Percentiles rank a stretch among this genome's conserved stretches.
These are phyloP conservation scores for Phytophthora kernoviae DNA, from an alignment of 352 stramenopile genomes.

Conservation along the genomic window DNA sequence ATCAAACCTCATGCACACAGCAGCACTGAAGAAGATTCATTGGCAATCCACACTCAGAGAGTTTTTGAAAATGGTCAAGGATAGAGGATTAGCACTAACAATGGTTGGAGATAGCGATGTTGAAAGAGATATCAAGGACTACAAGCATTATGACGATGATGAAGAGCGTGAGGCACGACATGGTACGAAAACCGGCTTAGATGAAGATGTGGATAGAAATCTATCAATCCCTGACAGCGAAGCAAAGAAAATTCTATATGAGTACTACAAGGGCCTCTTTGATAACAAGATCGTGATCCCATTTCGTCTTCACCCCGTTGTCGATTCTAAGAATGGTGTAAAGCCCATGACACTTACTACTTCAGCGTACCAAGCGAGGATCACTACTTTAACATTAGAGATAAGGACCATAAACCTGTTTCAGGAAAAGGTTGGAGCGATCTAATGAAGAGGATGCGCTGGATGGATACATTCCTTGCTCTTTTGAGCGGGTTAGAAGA, in stretches of 20 bases:
- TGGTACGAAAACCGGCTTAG: too few species aligned
- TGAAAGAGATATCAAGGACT: slow-evolving; percentile 4
- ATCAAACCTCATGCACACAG: too few species aligned
- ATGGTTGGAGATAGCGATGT: neutral
- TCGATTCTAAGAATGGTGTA: neutral
- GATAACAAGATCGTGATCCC: too few species aligned
- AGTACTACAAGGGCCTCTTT: neutral
- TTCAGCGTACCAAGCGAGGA: neutral
- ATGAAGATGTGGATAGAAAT: slow-evolving; percentile 15
- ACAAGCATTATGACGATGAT: slow-evolving; percentile 2
- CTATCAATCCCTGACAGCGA: slow-evolving; percentile 1
- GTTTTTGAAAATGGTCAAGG: too few species aligned
- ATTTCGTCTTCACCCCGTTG: too few species aligned
- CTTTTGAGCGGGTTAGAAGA: slow-evolving; percentile 6
- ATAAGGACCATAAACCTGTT: slow-evolving; percentile 2
- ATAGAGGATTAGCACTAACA: too few species aligned
- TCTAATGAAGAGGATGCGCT: slow-evolving; percentile 11
- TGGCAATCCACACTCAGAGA: too few species aligned
- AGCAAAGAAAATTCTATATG: neutral
- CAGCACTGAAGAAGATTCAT: too few species aligned
- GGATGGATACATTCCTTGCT: slow-evolving; percentile 10
- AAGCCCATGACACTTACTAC: neutral
- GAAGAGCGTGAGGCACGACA: neutral
- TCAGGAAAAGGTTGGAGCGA: too few species aligned
- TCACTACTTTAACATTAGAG: neutral